Conservation (phyloP, 2,329 filamentous ascomycete species). For the Neonectria sp. region DNA sequence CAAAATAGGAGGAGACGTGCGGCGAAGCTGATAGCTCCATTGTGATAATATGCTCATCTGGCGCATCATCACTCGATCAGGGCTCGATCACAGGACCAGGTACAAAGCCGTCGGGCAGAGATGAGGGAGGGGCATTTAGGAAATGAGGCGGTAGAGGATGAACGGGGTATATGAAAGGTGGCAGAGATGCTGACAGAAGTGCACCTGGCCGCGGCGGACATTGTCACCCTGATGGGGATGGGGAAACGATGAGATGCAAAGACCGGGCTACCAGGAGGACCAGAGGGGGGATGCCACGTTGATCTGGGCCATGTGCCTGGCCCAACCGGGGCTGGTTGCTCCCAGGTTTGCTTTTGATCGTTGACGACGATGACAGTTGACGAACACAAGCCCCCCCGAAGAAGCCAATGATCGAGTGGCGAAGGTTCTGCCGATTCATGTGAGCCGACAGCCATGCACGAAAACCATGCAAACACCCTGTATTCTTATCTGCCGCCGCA, state of each 20-base stretch:
- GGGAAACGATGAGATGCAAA: conserved; percentile 36
- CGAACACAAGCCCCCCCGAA: conserved; percentile 25
- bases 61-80: conserved; percentile 36
- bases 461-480: conserved; percentile 47
- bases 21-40: conserved; percentile 17
- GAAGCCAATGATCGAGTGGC: conserved; percentile 29
- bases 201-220: conserved; percentile 26
- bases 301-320: conserved; percentile 39
- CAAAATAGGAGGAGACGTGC: conserved; percentile 1
- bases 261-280: conserved; percentile 33
- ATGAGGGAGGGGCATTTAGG: conserved; percentile 19
- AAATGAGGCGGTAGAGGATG: conserved; percentile 40
- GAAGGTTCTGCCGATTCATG: conserved; percentile 49
- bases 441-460: conserved; percentile 53
- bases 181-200: conserved; percentile 21
- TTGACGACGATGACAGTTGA: conserved; percentile 32
- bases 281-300: conserved; percentile 50
- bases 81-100: conserved; percentile 24
- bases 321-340: conserved; percentile 29
- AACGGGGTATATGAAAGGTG: conserved; percentile 36
- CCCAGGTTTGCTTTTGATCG: conserved; percentile 38
- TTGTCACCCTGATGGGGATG: conserved; percentile 29
- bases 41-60: conserved; percentile 38
- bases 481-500: conserved; percentile 40
- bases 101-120: conserved; percentile 26